These are phyloP conservation scores for Aspergillus conjunctus DNA, from an alignment of 495 filamentous ascomycete genomes.

Conservation along the genomic window DNA sequence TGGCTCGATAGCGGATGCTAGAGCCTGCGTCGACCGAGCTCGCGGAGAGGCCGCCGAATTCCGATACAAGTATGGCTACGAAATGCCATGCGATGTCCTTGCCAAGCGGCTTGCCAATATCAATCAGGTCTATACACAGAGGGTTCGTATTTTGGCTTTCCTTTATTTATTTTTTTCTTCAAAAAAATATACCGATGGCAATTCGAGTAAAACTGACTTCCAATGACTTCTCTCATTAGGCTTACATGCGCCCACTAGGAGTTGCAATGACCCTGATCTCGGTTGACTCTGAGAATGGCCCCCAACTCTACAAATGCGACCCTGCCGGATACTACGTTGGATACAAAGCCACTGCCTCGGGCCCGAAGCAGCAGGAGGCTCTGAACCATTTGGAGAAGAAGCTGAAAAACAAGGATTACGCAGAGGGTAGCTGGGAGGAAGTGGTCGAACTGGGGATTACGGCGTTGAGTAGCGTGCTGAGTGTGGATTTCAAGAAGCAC, in stretches of 20 bases:
- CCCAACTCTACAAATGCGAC: conserved; percentile 98
- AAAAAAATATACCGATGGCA: conserved; percentile 8
- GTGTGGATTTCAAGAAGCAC: conserved; percentile 99
- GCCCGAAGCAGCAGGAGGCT: conserved; percentile 97
- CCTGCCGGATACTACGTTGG: conserved; percentile 96
- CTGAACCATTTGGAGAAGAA: conserved; percentile 98
- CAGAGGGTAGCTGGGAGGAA: conserved; percentile 92
- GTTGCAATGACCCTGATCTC: conserved; percentile 94
- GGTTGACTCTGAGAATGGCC: conserved; percentile 86
- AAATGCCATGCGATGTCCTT: conserved; percentile 97
- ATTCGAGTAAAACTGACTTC: conserved; percentile 10
- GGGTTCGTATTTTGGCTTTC: conserved; percentile 57
- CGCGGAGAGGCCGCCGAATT: conserved; percentile 96
- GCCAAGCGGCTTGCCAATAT: conserved; percentile 98
- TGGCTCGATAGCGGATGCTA: conserved; percentile 94
- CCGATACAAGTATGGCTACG: conserved; percentile 97
- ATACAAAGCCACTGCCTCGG: conserved; percentile 96
- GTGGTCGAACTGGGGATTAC: conserved; percentile 96
- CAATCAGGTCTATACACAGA: conserved; percentile 97
- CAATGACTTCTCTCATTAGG: conserved; percentile 51
- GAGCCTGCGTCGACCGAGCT: conserved; percentile 87
- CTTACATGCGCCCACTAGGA: conserved; percentile 96
- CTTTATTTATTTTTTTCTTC: conserved; percentile 1
- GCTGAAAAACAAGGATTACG: conserved; percentile 98
- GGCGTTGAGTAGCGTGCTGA: conserved; percentile 90